Evolutionary conservation across 208 protist species (phyloP).

Genomic region (Plasmodiophora brassicae): DNA sequence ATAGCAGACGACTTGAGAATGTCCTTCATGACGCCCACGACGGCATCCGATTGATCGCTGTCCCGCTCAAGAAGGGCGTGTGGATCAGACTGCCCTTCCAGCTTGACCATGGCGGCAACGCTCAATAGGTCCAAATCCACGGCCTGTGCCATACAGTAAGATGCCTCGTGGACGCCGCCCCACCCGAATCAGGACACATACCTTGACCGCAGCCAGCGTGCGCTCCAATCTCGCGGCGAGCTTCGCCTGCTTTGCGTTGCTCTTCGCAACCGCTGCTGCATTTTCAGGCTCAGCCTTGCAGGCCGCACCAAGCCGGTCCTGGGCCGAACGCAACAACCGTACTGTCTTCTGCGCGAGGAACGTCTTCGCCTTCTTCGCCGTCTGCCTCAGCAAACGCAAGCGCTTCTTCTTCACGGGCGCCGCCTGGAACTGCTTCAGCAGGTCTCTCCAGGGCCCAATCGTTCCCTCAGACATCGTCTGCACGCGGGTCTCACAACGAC

Average conservation of each 20-base stretch:
- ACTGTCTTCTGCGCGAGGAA: neutral
- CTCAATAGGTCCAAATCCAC: neutral
- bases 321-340: neutral
- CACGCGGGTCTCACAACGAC: too few relatives aligned
- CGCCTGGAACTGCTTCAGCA: neutral
- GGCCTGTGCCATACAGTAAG: neutral
- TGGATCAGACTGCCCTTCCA: neutral
- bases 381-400: neutral
- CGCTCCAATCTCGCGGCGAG: neutral
- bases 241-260: neutral
- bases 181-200: neutral
- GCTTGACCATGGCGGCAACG: neutral
- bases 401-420: neutral
- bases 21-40: neutral
- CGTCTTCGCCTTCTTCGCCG: neutral
- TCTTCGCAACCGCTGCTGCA: neutral
- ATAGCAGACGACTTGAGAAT: neutral
- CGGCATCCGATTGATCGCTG: neutral
- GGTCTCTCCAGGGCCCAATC: neutral
- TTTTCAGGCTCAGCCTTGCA: too few relatives aligned
- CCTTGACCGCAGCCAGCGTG: neutral
- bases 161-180: neutral
- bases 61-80: neutral
- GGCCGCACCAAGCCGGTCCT: too few relatives aligned
- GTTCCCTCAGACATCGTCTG: too few relatives aligned